Evolutionary conservation across 352 stramenopile genomes (phyloP).

Genomic region (Phytophthora pisi): DNA sequence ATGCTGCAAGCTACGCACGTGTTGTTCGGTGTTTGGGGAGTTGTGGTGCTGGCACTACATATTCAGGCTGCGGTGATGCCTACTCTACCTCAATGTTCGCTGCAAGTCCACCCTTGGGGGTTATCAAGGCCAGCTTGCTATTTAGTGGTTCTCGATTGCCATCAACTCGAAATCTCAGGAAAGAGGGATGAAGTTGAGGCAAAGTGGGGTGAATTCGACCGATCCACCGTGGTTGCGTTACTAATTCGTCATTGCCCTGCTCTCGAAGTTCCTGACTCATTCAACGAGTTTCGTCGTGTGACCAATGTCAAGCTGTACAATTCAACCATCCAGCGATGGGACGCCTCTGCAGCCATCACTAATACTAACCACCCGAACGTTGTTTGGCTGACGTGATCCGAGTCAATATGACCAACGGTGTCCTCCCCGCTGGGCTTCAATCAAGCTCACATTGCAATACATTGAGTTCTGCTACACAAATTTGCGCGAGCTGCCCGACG

Average conservation of each 20-base stretch:
- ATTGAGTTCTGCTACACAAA: conserved; percentile 35
- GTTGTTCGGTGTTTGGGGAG: background rate
- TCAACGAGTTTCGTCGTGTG: conserved; percentile 28
- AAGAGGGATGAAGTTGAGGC: background rate
- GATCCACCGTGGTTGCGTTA: conserved; percentile 12
- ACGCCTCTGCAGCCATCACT: conserved; percentile 19
- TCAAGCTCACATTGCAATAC: conserved; percentile 17
- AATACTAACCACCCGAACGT: conserved; percentile 26
- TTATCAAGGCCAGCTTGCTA: conserved; percentile 25
- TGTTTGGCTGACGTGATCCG: conserved; percentile 29
- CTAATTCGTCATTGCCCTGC: conserved; percentile 31
- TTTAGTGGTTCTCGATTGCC: conserved; percentile 32
- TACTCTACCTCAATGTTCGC: conserved; percentile 3
- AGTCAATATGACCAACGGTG: conserved; percentile 26
- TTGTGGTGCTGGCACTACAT: conserved; percentile 16
- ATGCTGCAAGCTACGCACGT: background rate
- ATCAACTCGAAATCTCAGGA: conserved; percentile 6
- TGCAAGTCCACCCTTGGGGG: conserved; percentile 24
- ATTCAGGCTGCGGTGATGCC: conserved; percentile 8
- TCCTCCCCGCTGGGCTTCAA: conserved; percentile 34
- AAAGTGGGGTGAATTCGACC: conserved; percentile 21
- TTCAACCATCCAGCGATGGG: conserved; percentile 35
- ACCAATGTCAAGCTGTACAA: conserved; percentile 39
- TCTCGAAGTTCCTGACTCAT: conserved; percentile 31
- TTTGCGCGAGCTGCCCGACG: conserved; percentile 30